A percentile compares a stretch with the other conserved stretches of the same genome.
Evolutionary conservation across 2,329 filamentous ascomycete species (phyloP).

Genomic region (Leptosphaerulina australis): DNA sequence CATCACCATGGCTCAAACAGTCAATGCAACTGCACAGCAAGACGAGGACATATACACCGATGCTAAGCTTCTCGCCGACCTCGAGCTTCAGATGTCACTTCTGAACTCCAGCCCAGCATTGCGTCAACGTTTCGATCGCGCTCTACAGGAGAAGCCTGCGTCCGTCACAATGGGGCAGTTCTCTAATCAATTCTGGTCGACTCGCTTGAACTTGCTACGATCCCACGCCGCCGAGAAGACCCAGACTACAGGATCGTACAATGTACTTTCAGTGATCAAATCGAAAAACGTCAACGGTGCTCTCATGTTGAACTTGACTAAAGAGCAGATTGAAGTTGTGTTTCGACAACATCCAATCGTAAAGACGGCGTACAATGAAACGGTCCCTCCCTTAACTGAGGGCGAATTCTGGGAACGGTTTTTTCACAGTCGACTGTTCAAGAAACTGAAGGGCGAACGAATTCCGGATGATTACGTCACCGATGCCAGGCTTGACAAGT

Average conservation of each 20-base stretch:
- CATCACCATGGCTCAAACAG: constrained; percentile 78
- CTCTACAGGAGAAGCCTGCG: constrained; percentile 80
- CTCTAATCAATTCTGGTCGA: constrained; percentile 93
- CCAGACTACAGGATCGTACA: constrained; percentile 89
- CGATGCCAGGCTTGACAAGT: constrained; percentile 84
- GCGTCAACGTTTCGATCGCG: constrained; percentile 85
- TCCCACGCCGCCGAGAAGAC: constrained; percentile 87
- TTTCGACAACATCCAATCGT: constrained; percentile 92
- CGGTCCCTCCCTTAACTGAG: constrained; percentile 76
- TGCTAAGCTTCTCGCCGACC: constrained; percentile 74
- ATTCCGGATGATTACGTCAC: constrained; percentile 76
- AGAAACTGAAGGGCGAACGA: constrained; percentile 88
- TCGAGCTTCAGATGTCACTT: constrained; percentile 83
- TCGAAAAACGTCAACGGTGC: constrained; percentile 72
- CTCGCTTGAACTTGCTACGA: constrained; percentile 81
- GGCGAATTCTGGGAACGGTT: constrained; percentile 91
- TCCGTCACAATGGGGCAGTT: constrained; percentile 81
- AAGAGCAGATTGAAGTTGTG: constrained; percentile 91
- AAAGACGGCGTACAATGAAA: constrained; percentile 88
- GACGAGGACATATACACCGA: constrained; percentile 80
- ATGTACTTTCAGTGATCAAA: constrained; percentile 89
- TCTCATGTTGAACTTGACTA: constrained; percentile 80
- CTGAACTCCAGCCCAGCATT: constrained; percentile 79
- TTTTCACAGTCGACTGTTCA: constrained; percentile 87
- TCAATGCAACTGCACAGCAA: constrained; percentile 51